These are phyloP conservation scores for Rutstroemia sp. DNA, from an alignment of 2,329 filamentous ascomycete genomes.

Conservation along the genomic window DNA sequence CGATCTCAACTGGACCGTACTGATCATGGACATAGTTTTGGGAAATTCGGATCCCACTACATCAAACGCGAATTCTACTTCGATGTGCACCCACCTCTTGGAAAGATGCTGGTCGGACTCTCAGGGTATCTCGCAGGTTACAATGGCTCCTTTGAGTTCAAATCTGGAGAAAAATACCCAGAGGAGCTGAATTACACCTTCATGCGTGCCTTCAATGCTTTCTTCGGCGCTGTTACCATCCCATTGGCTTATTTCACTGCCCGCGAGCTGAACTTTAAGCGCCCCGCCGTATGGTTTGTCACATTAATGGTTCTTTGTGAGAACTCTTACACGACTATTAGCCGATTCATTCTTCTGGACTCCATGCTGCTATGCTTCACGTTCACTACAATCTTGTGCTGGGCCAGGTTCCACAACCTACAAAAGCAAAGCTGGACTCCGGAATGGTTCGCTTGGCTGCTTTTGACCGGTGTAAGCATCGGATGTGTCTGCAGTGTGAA, in stretches of 20 bases:
- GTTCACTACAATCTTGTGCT: slow-evolving; percentile 95
- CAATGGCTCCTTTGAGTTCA: slow-evolving; percentile 99
- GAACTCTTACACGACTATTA: slow-evolving; percentile 99
- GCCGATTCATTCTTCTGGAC: slow-evolving; percentile 94
- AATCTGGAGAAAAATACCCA: slow-evolving; percentile 93
- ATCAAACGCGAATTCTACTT: slow-evolving; percentile 99
- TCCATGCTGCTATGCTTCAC: slow-evolving; percentile 99
- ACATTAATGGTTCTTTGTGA: slow-evolving; percentile 97
- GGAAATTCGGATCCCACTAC: slow-evolving; percentile 98
- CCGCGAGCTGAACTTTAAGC: slow-evolving; percentile 78
- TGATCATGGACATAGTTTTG: slow-evolving; percentile 51
- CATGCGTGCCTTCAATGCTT: slow-evolving; percentile 96
- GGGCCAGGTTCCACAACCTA: slow-evolving; percentile 90
- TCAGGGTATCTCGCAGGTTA: slow-evolving; percentile 96
- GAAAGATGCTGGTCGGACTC: slow-evolving; percentile 96
- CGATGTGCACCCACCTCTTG: slow-evolving; percentile 87
- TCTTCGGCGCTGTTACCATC: slow-evolving; percentile 87
- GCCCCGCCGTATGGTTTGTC: slow-evolving; percentile 87
- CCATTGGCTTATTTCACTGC: slow-evolving; percentile 95
- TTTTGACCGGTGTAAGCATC: slow-evolving; percentile 89
- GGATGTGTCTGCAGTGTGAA: slow-evolving; percentile 98
- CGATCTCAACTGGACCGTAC: background rate
- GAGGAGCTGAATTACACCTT: slow-evolving; percentile 93
- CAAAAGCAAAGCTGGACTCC: slow-evolving; percentile 78
- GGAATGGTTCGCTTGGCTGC: slow-evolving; percentile 93